Base-by-base conservation (phyloP, 1,284 basidiomycete genomes). In the Ceratobasidium sp. region DNA sequence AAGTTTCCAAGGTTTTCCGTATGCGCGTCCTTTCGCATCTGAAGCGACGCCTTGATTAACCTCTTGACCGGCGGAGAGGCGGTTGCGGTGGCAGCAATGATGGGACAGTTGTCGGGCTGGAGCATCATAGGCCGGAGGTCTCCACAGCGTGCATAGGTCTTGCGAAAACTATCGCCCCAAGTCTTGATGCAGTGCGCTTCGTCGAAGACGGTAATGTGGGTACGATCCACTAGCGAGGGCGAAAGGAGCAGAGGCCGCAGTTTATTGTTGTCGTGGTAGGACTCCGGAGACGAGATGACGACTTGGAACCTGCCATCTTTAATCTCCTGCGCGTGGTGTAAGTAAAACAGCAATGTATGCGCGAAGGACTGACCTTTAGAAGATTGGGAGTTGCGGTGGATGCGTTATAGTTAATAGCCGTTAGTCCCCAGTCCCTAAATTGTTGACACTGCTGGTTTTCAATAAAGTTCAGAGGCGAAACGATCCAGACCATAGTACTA, bases 181-280 rank as follows among this genome's bases (percentile, higher is more conserved):
- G 5, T 39, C 15, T 13, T 10, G 8, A 67, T 56, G 51, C 51
- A 68, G 75, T 76, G 75, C 42, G 64, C 75, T 28, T 76, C 51
- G n/a, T 76, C 53, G 20, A 68, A n/a, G n/a, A 68, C 33, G 8
- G 51, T 11, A 4, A 39, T 20, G 4, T 47, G 37, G n/a, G 26
- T 20, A 15, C 23, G 26, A 17, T 15, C 17, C n/a, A 37, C 75
- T 7, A 76, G 45, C 35, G 33, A 7, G 15, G 6, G 31, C 1
- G 65, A 67, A 20, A 26, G 26, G 20, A n/a, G 23, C 3, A 53
- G 11, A 4, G 65, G 65, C 31, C 53, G 45, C 3, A 67, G 45
- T 17, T 49, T 28, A 23, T 47, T 31, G 1, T 47, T 53, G 49
- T 53, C 49, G 15, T 26, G 28, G 8, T 54, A 56, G 17, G 65